Evolutionary conservation across 345 rosid genomes (phyloP), one percentile per base, ranked within the genome.

Genomic region (Salix caprea): DNA sequence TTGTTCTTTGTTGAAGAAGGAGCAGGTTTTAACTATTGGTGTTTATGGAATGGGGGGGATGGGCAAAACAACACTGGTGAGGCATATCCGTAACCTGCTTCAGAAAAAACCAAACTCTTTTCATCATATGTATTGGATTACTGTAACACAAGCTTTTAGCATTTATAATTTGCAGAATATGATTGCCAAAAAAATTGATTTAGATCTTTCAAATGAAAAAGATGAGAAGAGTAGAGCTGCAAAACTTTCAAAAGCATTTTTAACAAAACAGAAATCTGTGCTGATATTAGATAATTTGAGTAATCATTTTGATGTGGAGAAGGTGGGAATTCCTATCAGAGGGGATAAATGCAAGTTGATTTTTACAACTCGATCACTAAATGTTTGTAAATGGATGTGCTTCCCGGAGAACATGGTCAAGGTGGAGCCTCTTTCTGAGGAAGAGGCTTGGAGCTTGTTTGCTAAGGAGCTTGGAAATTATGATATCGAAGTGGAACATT

Each of bases 101-200:
- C 56, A 48, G 11, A 58, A 72, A 65, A 26, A 0, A 37, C 15
- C 52, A 1, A 4, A 68, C 24, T 1, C 2, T 11, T 42, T 42
- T 13, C 34, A 10, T 28, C 40, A 68, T 26, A 28, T 73, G 2
- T 42, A 44, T 36, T 81, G 78, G 84, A 67, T 81, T 28, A 81
- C 75, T 6, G 81, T 65, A 7, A 77, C 84, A 46, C 48, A 62
- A 26, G 69, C 61, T 50, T 37, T 28, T 7, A 62, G 15, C 36
- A 36, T 81, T 24, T 37, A 16, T 18, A 64, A 69, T 23, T 71
- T 81, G 2, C 84, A 81, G 66, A 34, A 69, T 30, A 5, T 48
- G 13, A 68, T 81, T 24, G 84, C 80, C n/a, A 68, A 37, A 24
- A 16, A 12, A 9, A 19, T 46, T 21, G 12, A 46, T 15, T 16